Evolutionary conservation across 768 basidiomycete species (phyloP).

Genomic region (Pulveroboletus sp.): DNA sequence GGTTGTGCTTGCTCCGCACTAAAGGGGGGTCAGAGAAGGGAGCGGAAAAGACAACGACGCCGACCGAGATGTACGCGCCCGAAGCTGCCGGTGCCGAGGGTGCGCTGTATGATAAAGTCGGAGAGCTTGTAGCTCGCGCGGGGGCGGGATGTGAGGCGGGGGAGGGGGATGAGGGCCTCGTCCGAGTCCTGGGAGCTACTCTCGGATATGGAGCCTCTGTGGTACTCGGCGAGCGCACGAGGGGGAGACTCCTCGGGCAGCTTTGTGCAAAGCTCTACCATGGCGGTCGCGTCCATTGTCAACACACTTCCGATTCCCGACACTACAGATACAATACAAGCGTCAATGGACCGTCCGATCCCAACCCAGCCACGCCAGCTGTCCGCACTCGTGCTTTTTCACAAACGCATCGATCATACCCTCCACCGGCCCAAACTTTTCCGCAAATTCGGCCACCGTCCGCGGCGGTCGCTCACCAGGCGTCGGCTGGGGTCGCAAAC

Average conservation of each 20-base stretch:
- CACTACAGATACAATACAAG: no score
- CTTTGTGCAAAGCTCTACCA: no score
- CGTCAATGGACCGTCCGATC: slow-evolving; percentile 23
- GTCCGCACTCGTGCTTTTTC: slow-evolving; percentile 16
- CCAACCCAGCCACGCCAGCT: slow-evolving; percentile 25
- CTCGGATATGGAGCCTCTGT: slow-evolving; percentile 64
- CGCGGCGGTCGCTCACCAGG: slow-evolving; percentile 11
- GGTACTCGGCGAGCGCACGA: slow-evolving; percentile 42
- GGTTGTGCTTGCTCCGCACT: no score
- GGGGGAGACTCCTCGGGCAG: slow-evolving; percentile 12
- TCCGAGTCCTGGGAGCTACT: slow-evolving; percentile 42
- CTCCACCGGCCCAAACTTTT: slow-evolving; percentile 15
- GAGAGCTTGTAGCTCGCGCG: slow-evolving; percentile 67
- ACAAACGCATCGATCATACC: slow-evolving; percentile 21
- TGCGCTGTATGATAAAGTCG: slow-evolving; percentile 80
- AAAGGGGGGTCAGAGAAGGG: no score
- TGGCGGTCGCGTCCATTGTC: no score
- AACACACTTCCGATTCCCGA: no score
- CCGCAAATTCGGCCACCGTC: slow-evolving; percentile 22
- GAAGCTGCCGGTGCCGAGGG: slow-evolving; percentile 93
- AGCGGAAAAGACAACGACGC: slow-evolving; percentile 10
- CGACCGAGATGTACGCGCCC: slow-evolving; percentile 90
- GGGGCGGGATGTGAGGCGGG: slow-evolving; percentile 41
- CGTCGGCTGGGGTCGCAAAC: not conserved
- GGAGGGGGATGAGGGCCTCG: slow-evolving; percentile 31